Evolutionary conservation across 805 yeast genomes (phyloP), one percentile per base, ranked within the genome.

Genomic region (Candida sonorensis): DNA sequence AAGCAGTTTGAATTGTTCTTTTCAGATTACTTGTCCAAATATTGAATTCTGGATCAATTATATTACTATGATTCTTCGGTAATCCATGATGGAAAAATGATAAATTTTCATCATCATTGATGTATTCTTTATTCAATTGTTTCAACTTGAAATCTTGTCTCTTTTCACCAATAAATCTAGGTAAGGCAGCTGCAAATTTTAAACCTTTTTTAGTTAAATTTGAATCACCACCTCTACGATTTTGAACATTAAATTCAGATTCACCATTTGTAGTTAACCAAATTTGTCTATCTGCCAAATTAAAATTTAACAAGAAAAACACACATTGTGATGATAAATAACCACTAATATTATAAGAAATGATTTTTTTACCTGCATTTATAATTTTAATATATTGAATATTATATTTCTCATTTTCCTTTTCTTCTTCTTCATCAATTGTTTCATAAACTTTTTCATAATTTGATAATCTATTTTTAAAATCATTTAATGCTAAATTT

Each of bases 381-480:
- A 77, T 66, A 57, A 77, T 73, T 48, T 77, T 76, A 23, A 77
- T 72, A 39, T 73, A 77, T 46, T 73, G 80, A 40, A 67, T 69
- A 30, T 70, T 65, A 22, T 53, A 52, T 36, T 65, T 66, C 34
- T 64, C 71, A 29, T 57, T 57, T 30, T 73, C 78, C 5, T 36
- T 39, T 27, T 58, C 58, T 39, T 58, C 64, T 16, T 38, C 45
- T 29, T 84, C 94, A 42, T 82, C 94, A 23, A 90, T 80, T 1
- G 96, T 81, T 56, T 92, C 88, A 57, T 90, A 90, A 2, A 90
- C 96, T 53, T 69, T 74, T 53, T 87, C 90, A 55, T 90, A 90
- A 51, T 90, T 90, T 23, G 66, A 60, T 39, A 90, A 67, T 37
- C 98, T 70, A 31, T 80, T 81, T 34, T 79, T 75, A 53, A 90